Percentiles rank a stretch among this genome's conserved stretches.
Evolutionary conservation across 2,329 filamentous ascomycete genomes (phyloP).

Genomic region (Fusarium sp.): DNA sequence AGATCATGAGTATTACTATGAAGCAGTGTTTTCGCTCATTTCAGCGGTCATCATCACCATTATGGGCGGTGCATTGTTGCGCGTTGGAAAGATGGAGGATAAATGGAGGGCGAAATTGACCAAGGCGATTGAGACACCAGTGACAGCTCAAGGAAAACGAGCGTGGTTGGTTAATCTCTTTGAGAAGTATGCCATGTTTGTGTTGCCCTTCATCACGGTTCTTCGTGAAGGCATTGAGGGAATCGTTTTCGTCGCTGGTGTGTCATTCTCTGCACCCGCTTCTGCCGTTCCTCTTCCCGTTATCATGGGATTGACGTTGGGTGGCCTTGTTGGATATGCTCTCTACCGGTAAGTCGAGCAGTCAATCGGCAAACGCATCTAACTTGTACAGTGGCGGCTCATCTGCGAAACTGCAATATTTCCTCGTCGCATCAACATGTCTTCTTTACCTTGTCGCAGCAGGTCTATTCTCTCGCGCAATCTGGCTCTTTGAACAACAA

Average conservation of each 20-base stretch:
- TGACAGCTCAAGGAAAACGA: conserved; percentile 58
- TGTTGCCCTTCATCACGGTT: conserved; percentile 87
- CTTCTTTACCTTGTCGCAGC: conserved; percentile 87
- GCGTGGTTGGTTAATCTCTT: conserved; percentile 70
- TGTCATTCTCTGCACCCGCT: conserved; percentile 81
- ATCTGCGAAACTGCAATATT: conserved; percentile 69
- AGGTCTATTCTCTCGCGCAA: conserved; percentile 80
- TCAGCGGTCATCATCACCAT: conserved; percentile 86
- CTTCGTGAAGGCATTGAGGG: conserved; percentile 88
- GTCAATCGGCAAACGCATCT: neutral
- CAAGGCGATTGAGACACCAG: conserved; percentile 70
- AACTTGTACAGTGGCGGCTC: conserved; percentile 55
- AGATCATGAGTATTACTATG: conserved; percentile 80
- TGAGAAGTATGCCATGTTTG: conserved; percentile 89
- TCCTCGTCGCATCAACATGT: conserved; percentile 85
- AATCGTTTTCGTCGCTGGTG: conserved; percentile 89
- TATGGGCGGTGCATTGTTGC: conserved; percentile 83
- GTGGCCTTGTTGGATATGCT: conserved; percentile 75
- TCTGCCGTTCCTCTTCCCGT: conserved; percentile 83
- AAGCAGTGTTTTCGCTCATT: conserved; percentile 81
- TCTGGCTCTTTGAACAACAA: conserved; percentile 81
- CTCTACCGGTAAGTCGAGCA: conserved; percentile 75
- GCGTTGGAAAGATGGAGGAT: conserved; percentile 84
- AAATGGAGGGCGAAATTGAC: conserved; percentile 88
- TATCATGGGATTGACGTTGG: conserved; percentile 76